phyloP scores from a whole-genome alignment of 1,284 basidiomycete genomes.

The Rhodofomes roseus region DNA sequence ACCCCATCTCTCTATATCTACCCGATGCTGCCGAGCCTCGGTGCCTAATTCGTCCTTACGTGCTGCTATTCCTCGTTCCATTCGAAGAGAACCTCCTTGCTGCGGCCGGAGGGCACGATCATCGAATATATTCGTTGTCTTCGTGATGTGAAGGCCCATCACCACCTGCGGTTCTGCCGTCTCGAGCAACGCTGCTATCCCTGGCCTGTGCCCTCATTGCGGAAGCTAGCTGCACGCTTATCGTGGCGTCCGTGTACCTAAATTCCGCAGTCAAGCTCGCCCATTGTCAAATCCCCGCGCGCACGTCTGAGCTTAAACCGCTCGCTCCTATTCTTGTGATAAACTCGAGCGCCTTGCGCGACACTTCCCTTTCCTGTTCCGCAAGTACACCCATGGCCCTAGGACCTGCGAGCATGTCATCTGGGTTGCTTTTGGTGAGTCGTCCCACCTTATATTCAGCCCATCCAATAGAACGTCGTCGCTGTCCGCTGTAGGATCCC shows the following conservation, averaged over 20 bases:
- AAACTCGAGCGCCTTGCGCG: conserved; percentile 1
- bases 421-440: conserved; percentile 26
- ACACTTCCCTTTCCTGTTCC: conserved; percentile 1
- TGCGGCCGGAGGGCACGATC: conserved; percentile 17
- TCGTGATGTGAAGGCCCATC: conserved; percentile 3
- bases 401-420: conserved; percentile 28
- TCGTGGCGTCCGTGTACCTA: conserved; percentile 7
- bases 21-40: conserved; percentile 26
- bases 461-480: neutral
- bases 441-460: neutral
- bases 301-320: conserved; percentile 6
- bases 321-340: conserved; percentile 4
- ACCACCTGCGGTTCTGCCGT: conserved; percentile 3
- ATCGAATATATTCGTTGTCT: conserved; percentile 8
- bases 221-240: conserved; percentile 1
- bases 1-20: conserved; percentile 19
- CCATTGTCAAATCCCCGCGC: conserved; percentile 4
- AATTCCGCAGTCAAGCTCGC: conserved; percentile 4
- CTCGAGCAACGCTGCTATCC: conserved; percentile 6
- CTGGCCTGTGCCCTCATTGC: neutral
- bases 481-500: conserved; percentile 39
- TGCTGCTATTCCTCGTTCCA: conserved; percentile 13
- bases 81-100: conserved; percentile 17
- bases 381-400: conserved; percentile 22
- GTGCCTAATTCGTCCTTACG: conserved; percentile 21